Evolutionary conservation across 768 basidiomycete species (phyloP).

Genomic region (Daedaleopsis sinensis): DNA sequence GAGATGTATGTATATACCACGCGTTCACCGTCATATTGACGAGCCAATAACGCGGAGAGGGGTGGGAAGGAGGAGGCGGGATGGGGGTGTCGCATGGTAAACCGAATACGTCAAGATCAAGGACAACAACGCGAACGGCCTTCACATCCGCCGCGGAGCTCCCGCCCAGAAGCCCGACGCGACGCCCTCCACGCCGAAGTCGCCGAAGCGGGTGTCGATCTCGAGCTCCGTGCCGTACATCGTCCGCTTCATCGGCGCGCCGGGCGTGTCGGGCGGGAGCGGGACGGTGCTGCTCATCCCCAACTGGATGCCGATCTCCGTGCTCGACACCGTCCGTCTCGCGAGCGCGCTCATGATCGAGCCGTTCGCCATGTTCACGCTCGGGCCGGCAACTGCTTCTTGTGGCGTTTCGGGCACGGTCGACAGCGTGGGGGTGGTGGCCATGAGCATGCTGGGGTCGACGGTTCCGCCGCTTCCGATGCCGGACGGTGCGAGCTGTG

Average conservation of each 20-base stretch:
- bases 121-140: conserved; percentile 3
- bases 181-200: conserved; percentile 80
- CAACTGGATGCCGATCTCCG: conserved; percentile 47
- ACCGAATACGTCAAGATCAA: neutral
- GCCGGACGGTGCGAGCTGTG: neutral
- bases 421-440: neutral
- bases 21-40: neutral
- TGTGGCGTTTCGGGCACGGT: neutral
- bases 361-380: neutral
- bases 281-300: conserved; percentile 45
- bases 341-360: conserved; percentile 4
- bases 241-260: conserved; percentile 59
- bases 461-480: conserved; percentile 10
- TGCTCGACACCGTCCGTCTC: conserved; percentile 35
- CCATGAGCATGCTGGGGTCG: conserved; percentile 18
- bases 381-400: neutral
- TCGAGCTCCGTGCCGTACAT: conserved; percentile 88
- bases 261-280: conserved; percentile 45
- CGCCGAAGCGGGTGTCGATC: conserved; percentile 81
- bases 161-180: conserved; percentile 72
- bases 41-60: neutral
- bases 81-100: neutral
- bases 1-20: no score
- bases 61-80: neutral
- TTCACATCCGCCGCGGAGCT: conserved; percentile 19